Evolutionary conservation across 495 filamentous ascomycete genomes (phyloP), one percentile per base, ranked within the genome.

Genomic region (Trichoderma orchidacearum): DNA sequence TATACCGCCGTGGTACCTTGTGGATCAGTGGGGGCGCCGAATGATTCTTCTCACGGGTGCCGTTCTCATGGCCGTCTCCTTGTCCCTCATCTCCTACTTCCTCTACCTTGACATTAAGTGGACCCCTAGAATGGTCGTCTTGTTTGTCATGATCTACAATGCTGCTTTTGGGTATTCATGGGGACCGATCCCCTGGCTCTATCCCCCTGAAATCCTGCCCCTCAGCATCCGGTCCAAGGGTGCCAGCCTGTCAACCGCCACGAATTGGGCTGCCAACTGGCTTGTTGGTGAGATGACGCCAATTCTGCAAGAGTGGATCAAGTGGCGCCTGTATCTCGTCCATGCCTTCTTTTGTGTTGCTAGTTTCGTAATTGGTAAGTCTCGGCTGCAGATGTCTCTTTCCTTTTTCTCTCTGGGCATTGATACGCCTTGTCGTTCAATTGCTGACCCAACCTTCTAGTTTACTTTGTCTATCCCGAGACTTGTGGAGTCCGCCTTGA

Each of bases 211-310:
- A 76, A 98, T 98, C 65, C 73, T 98, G 53, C 93, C 93, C 1
- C 76, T 98, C 59, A 97, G 94, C 70, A 96, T 98, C 64, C 84
- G 93, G 56, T 95, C 93, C 18, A 98, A 98, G 73, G 93, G 93
- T 58, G 94, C 93, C 51, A 96, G 91, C 74, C 73, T 98, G 62
- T 97, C 93, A 58, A 98, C 93, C 1, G 93, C 93, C 18, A 80
- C 90, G 8, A 98, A 98, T 66, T 98, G 94, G 94, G 89, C 92
- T 3, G 97, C 93, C 72, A 98, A 98, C 65, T 98, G 89, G 87
- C 76, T 97, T 5, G 94, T 97, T 28, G 94, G 93, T 38, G 86
- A 90, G 68, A 80, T 97, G 72, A 98, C 93, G 7, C 93, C 93
- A 2, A 80, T 97, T 58, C 74, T 97, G 38, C 93, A 97, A 68